phyloP scores from a whole-genome alignment of 331 rosid genomes.

The Cydonia oblonga region DNA sequence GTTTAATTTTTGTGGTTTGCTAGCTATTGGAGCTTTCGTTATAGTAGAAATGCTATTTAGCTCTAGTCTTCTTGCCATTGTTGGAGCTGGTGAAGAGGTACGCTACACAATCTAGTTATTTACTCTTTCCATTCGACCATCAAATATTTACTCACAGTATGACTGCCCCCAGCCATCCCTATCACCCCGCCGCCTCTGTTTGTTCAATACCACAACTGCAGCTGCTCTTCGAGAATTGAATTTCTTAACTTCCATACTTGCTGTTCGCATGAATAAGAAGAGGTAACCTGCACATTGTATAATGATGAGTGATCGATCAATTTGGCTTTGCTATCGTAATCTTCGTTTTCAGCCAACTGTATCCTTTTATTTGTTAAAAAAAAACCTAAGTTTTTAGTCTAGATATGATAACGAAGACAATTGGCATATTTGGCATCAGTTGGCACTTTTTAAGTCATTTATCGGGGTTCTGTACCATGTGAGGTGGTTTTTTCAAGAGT shows the following conservation, averaged over 20 bases:
- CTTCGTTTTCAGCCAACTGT: background rate
- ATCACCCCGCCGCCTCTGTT: slow-evolving; percentile 90
- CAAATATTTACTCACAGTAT: background rate
- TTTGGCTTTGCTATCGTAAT: background rate
- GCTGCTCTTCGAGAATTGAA: slow-evolving; percentile 67
- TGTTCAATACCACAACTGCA: slow-evolving; percentile 63
- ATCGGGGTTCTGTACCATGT: background rate
- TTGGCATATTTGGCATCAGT: background rate
- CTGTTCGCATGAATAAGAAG: slow-evolving; percentile 77
- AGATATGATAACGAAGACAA: background rate
- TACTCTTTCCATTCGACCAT: background rate
- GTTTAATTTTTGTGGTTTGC: background rate
- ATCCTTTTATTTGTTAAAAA: background rate
- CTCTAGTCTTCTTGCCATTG: slow-evolving; percentile 88
- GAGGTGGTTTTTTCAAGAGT: background rate
- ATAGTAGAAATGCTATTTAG: slow-evolving; percentile 89
- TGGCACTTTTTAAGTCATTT: background rate
- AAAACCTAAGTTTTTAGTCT: background rate
- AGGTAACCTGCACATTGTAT: slow-evolving; percentile 25
- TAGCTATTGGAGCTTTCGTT: slow-evolving; percentile 65
- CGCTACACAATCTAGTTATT: background rate
- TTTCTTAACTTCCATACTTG: slow-evolving; percentile 80
- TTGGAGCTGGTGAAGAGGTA: slow-evolving; percentile 96
- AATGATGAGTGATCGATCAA: background rate
- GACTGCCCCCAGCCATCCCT: slow-evolving; percentile 55